Evolutionary conservation across 306 rosid genomes (phyloP), one percentile per base, ranked within the genome.

Genomic region (Rubus parviflorus): DNA sequence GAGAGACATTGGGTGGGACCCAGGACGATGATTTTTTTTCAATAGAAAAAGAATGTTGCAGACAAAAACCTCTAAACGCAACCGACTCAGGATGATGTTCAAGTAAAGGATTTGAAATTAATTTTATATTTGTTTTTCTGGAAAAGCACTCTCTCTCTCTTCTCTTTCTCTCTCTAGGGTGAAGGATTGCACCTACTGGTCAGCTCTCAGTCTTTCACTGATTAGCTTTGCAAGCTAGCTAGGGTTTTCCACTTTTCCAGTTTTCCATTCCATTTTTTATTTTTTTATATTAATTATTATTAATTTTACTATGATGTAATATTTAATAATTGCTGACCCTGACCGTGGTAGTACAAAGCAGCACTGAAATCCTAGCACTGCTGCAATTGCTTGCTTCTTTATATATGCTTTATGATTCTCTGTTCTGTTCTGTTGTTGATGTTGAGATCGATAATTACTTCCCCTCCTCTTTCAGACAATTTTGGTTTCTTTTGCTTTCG

Each of bases 151-250:
- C 16, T 22, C 40, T 15, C 6, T 49, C 23, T 53, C 58, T 53
- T 20, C 14, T 10, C 16, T 60, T n/a, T 61, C 19, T 14, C 41
- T 16, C 4, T 51, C 43, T 40, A 73, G 72, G 80, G 71, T 83
- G 81, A 80, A 73, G 85, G 85, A 81, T 82, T 83, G 80, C 79
- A 79, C 75, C 81, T 79, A 72, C 76, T 51, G 75, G 58, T 38
- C 25, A 37, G 52, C 22, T 75, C 60, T 11, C 79, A 58, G 75
- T 70, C 82, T 70, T 65, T 68, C 35, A 69, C 72, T 73, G 81
- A 79, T 61, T 41, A 62, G 65, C 56, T 40, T 38, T 64, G 20
- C 10, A 30, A 62, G 68, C 22, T 40, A 40, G 70, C 25, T 54
- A 77, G 73, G 76, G 25, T 56, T 74, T 30, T 23, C 70, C 20